Conservation (phyloP, 805 yeast genomes). For the Cyberlindnera euphorbiiphila region DNA sequence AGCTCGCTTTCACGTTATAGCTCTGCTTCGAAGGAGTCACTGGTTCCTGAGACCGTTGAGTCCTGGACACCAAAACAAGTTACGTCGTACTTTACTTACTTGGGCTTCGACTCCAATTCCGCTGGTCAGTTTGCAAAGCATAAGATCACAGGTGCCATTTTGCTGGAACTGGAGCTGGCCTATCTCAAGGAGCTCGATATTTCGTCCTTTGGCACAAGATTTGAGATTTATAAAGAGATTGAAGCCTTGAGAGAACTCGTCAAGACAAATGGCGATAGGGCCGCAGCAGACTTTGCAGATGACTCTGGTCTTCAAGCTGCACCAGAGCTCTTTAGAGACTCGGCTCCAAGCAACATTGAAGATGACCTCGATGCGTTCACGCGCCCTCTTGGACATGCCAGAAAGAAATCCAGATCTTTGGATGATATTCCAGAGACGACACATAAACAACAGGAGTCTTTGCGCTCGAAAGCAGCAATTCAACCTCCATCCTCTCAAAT, state of each 20-base stretch:
- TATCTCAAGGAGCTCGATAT: constrained; percentile 91
- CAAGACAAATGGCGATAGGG: constrained; percentile 2
- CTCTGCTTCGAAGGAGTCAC: constrained; percentile 24
- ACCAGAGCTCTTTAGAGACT: constrained; percentile 14
- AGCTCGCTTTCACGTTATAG: constrained; percentile 16
- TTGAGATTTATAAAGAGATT: constrained; percentile 86
- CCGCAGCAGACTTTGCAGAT: constrained; percentile 10
- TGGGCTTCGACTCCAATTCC: constrained; percentile 72
- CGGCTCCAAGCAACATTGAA: constrained; percentile 8
- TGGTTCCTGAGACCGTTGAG: constrained; percentile 47
- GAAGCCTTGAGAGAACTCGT: constrained; percentile 48
- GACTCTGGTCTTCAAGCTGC: constrained; percentile 16
- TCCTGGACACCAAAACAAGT: constrained; percentile 89
- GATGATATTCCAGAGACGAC: constrained; percentile 36
- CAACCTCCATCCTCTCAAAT: constrained; percentile 22
- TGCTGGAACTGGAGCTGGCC: constrained; percentile 79
- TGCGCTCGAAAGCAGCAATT: constrained; percentile 7
- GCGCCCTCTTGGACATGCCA: constrained; percentile 35
- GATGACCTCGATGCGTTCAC: constrained; percentile 21
- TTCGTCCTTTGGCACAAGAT: constrained; percentile 89
- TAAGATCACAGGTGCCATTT: constrained; percentile 82
- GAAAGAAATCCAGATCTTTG: constrained; percentile 49
- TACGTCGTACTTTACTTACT: constrained; percentile 62
- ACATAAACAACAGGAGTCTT: constrained; percentile 4
- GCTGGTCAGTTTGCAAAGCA: constrained; percentile 81